Base-by-base conservation (phyloP, 2,329 filamentous ascomycete species). In the Hymenoscyphus infarciens region DNA sequence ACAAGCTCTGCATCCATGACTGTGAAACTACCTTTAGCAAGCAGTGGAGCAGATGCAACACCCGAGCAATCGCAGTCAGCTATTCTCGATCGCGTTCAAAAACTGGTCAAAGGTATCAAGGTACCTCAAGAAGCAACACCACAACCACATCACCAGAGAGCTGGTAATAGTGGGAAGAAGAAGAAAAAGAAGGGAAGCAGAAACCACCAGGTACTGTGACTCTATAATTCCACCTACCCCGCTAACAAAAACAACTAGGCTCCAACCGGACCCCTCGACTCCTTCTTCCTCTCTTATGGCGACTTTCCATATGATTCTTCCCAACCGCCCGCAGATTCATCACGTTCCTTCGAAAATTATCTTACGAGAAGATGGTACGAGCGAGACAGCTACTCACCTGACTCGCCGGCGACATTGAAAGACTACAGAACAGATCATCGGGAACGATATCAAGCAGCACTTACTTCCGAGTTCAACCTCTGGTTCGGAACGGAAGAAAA, bases 401-500 rank as follows among this genome's bases (percentile, higher is more conserved):
- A 22, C 8, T 22, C 45, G 19, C 13, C 10, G n/a, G n/a, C 19
- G 19, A 52, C 45, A 7, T 13, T 19, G 45, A 22, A 52, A 5
- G 19, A 13, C 1, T 52, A 52, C 19, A 22, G 5, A 22, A 25
- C 22, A 0, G 22, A 52, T 25, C n/a, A 22, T 25, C 5, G 45
- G 45, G 19, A 52, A 11, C 19, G 45, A 13, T 52, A 52, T 22
- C 45, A 52, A 25, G 45, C 45, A 52, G 45, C 45, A 13, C 45
- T 52, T 25, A 52, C 45, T 22, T 52, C 45, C 11, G 45, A 52
- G 8, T 52, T 52, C 45, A 52, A 52, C 10, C 10, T 52, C 2
- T 22, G 45, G 61, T 63, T 63, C 42, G 61, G 61, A 39, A 60
- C 58, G 15, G 58, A 63, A 22, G 54, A 63, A 45, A 57, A 63